These are phyloP conservation scores for Eremomyces bilateralis DNA, from an alignment of 495 filamentous ascomycete genomes.

Conservation along the genomic window DNA sequence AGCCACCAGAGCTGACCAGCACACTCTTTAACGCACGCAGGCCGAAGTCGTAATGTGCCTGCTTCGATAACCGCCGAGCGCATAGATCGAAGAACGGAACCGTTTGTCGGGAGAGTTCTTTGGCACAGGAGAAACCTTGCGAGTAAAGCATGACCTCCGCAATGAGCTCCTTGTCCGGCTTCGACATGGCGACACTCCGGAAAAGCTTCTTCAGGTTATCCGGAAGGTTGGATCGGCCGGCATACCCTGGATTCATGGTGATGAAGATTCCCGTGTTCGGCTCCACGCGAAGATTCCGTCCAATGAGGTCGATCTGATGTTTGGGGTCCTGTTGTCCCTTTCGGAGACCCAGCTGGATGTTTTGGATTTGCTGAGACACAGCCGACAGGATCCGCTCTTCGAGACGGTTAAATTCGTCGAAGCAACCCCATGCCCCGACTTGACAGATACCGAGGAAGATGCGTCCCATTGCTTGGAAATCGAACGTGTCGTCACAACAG, in stretches of 20 bases:
- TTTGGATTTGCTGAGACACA: slow-evolving; percentile 96
- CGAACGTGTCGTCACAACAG: slow-evolving; percentile 97
- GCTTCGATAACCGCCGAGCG: slow-evolving; percentile 58
- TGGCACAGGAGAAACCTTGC: slow-evolving; percentile 92
- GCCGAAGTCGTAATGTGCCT: slow-evolving; percentile 98
- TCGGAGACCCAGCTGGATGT: slow-evolving; percentile 87
- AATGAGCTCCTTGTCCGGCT: slow-evolving; percentile 98
- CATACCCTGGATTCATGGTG: slow-evolving; percentile 99
- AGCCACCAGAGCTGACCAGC: slow-evolving; percentile 82
- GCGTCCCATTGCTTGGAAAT: slow-evolving; percentile 98
- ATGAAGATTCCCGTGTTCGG: slow-evolving; percentile 95
- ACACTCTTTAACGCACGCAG: slow-evolving; percentile 96
- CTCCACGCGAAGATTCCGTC: slow-evolving; percentile 70
- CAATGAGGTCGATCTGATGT: slow-evolving; percentile 78
- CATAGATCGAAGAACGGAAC: slow-evolving; percentile 97
- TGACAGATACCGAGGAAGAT: slow-evolving; percentile 99
- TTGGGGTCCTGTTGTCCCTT: slow-evolving; percentile 56
- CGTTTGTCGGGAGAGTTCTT: slow-evolving; percentile 74
- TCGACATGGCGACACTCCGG: slow-evolving; percentile 97
- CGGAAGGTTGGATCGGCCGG: slow-evolving; percentile 87
- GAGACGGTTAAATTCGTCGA: slow-evolving; percentile 97
- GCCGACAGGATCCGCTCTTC: slow-evolving; percentile 94
- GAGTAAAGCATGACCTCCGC: slow-evolving; percentile 99
- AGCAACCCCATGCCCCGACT: slow-evolving; percentile 97
- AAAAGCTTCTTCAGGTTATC: slow-evolving; percentile 99